phyloP scores from a whole-genome alignment of 2,329 filamentous ascomycete species.

The Exophiala lecanii-corni region DNA sequence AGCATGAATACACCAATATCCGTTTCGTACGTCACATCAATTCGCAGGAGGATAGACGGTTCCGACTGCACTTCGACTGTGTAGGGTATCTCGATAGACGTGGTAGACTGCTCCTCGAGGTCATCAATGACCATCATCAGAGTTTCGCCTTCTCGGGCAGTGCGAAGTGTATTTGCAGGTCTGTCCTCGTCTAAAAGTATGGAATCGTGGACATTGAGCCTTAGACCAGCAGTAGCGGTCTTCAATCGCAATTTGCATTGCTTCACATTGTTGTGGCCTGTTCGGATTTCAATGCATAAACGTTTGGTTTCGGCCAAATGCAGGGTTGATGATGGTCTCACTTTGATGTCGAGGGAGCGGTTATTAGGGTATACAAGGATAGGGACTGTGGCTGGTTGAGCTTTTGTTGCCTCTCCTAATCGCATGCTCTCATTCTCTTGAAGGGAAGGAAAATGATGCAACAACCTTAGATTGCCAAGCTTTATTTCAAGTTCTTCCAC shows the following conservation, averaged over 20 bases:
- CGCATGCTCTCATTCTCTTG: constrained; percentile 4
- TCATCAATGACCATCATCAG: constrained; percentile 17
- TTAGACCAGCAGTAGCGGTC: constrained; percentile 61
- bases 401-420: constrained; percentile 1
- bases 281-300: constrained; percentile 63
- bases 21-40: constrained; percentile 73
- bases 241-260: constrained; percentile 59
- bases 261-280: constrained; percentile 33
- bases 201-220: constrained; percentile 59
- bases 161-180: constrained; percentile 31
- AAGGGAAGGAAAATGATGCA: constrained; percentile 15
- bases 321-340: constrained; percentile 64
- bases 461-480: constrained; percentile 22
- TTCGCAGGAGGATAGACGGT: constrained; percentile 57
- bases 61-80: constrained; percentile 68
- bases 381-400: constrained; percentile 8
- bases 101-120: constrained; percentile 26
- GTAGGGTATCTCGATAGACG: constrained; percentile 65
- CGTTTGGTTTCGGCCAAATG: constrained; percentile 75
- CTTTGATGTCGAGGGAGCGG: constrained; percentile 38
- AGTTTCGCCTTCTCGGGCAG: constrained; percentile 18
- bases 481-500: constrained; percentile 16
- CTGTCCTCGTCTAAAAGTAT: constrained; percentile 43
- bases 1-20: constrained; percentile 61
- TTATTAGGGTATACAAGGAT: constrained; percentile 23